Evolutionary conservation across 2,329 filamentous ascomycete species (phyloP).

Genomic region (Alternaria brassicae): DNA sequence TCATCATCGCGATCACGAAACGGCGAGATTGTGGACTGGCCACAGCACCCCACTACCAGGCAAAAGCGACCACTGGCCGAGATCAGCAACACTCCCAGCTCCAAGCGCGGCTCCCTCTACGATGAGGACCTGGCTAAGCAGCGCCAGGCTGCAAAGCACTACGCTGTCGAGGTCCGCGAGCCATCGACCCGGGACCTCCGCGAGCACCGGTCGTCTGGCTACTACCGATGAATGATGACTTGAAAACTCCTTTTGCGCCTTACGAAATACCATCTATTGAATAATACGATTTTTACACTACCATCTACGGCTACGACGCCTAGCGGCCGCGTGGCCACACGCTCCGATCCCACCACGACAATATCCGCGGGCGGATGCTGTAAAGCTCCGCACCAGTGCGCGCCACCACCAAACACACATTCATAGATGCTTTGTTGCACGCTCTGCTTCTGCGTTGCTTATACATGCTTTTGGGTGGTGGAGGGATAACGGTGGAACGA

Average conservation of each 20-base stretch:
- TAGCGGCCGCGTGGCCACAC: conserved; percentile 6
- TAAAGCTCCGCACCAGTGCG: conserved; percentile 15
- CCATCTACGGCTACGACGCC: conserved; percentile 11
- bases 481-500: conserved; percentile 8
- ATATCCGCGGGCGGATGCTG: conserved; percentile 13
- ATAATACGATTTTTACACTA: conserved; percentile 9
- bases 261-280: conserved; percentile 4
- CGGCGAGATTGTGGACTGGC: conserved; percentile 50
- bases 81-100: conserved; percentile 39
- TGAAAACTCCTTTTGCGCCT: conserved; percentile 21
- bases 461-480: conserved; percentile 13
- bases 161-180: conserved; percentile 53
- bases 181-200: conserved; percentile 47
- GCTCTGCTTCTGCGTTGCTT: conserved; percentile 22
- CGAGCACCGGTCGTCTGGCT: conserved; percentile 49
- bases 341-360: conserved; percentile 5
- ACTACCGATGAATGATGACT: conserved; percentile 46
- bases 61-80: conserved; percentile 36
- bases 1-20: conserved; percentile 40
- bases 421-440: conserved; percentile 17
- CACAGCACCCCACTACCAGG: conserved; percentile 25
- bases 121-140: conserved; percentile 48
- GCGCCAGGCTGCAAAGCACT: conserved; percentile 46
- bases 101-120: conserved; percentile 53
- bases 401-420: conserved; percentile 13